These are phyloP conservation scores for Calocybe indica DNA, from an alignment of 768 basidiomycete genomes.

Conservation along the genomic window DNA sequence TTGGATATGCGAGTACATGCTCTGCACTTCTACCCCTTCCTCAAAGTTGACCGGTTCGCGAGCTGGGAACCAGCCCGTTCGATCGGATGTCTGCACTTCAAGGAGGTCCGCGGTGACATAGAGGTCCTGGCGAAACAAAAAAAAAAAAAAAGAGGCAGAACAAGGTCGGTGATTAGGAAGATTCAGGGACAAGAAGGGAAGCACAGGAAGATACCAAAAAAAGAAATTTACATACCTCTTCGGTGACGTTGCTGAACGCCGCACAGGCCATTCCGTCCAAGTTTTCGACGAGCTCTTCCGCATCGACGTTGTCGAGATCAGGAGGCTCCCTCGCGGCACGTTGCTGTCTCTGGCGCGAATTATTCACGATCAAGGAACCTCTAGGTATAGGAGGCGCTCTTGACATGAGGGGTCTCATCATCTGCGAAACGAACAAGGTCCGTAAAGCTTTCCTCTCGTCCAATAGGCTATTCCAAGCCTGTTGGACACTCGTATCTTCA, in stretches of 20 bases:
- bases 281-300: slow-evolving; percentile 72
- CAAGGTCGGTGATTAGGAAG: background rate
- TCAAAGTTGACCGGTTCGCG: slow-evolving; percentile 48
- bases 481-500: slow-evolving; percentile 37
- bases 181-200: too few species aligned
- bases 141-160: background rate
- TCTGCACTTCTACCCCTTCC: slow-evolving; percentile 74
- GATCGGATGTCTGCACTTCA: slow-evolving; percentile 76
- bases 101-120: slow-evolving; percentile 73
- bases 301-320: slow-evolving; percentile 55
- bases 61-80: slow-evolving; percentile 69
- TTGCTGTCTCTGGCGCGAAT: slow-evolving; percentile 23
- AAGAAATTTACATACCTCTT: slow-evolving; percentile 47
- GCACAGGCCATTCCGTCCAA: slow-evolving; percentile 73
- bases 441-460: slow-evolving; percentile 36
- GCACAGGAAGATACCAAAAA: background rate
- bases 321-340: slow-evolving; percentile 41
- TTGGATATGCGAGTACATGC: slow-evolving; percentile 66
- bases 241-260: slow-evolving; percentile 69
- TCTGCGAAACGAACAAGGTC: slow-evolving; percentile 46
- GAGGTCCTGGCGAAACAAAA: slow-evolving; percentile 48
- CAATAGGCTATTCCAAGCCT: slow-evolving; percentile 39
- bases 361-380: slow-evolving; percentile 11
- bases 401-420: slow-evolving; percentile 48
- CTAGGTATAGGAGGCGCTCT: slow-evolving; percentile 9